A percentile compares a stretch with the other conserved stretches of the same genome.
Conservation (phyloP, 78 protist species). For the Mastigamoeba balamuthi region DNA sequence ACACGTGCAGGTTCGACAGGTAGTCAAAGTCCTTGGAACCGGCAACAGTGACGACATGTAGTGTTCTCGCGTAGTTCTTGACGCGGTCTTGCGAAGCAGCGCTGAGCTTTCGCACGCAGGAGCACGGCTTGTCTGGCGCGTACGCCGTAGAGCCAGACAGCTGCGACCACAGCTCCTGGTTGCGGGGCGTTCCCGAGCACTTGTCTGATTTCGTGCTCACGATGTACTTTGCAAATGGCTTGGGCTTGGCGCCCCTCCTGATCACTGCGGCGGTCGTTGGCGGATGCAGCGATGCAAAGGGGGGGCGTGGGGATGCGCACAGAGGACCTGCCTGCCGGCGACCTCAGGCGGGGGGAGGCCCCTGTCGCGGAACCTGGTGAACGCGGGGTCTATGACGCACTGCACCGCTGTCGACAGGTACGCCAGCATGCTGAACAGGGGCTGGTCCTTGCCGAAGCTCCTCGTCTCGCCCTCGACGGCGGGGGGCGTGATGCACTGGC, state of each 20-base stretch:
- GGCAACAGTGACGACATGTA: neutral
- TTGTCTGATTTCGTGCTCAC: neutral
- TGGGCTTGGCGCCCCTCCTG: no score
- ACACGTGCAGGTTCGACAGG: no score
- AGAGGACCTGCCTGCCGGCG: neutral
- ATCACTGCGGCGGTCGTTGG: no score
- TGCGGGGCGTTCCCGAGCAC: neutral
- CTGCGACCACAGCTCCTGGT: neutral
- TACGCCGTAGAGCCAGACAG: neutral
- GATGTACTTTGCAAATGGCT: neutral
- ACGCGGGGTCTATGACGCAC: neutral
- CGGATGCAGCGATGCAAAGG: no score
- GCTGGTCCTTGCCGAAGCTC: neutral
- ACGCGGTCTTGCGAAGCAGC: neutral
- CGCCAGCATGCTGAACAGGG: neutral
- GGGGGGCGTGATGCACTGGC: neutral
- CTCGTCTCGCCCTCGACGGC: neutral
- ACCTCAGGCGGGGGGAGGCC: neutral
- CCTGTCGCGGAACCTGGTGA: neutral
- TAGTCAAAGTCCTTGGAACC: neutral
- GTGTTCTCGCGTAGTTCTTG: neutral
- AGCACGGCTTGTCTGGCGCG: neutral
- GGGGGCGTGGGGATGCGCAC: no score
- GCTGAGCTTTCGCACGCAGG: neutral
- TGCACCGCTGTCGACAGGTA: neutral